A percentile compares a stretch with the other conserved stretches of the same genome.
Evolutionary conservation across 306 rosid species (phyloP).

Genomic region (Astragalus membranaceus): DNA sequence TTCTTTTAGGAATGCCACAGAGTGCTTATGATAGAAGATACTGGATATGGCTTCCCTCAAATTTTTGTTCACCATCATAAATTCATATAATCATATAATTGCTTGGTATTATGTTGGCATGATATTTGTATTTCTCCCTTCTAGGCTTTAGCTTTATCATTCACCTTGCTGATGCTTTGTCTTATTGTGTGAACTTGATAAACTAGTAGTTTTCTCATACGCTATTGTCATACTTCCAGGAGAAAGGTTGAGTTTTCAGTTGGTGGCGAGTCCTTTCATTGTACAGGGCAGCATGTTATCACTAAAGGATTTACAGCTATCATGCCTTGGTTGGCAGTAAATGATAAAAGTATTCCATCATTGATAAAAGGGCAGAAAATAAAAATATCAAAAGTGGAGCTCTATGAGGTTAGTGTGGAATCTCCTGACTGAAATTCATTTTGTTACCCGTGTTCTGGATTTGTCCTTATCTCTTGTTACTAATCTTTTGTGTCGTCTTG

Average conservation of each 20-base stretch:
- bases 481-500: neutral
- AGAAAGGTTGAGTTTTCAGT: constrained; percentile 66
- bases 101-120: constrained; percentile 8
- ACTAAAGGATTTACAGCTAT: constrained; percentile 73
- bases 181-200: constrained; percentile 5
- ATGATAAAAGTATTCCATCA: constrained; percentile 77
- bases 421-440: constrained; percentile 9
- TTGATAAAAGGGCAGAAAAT: constrained; percentile 79
- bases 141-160: neutral
- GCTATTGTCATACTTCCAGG: constrained; percentile 41
- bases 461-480: neutral
- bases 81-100: neutral
- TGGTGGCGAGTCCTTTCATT: constrained; percentile 85
- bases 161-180: neutral
- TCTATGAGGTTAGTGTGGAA: constrained; percentile 57
- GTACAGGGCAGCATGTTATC: constrained; percentile 64
- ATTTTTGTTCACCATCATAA: neutral
- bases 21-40: neutral
- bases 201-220: constrained; percentile 7
- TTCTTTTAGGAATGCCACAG: neutral
- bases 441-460: neutral
- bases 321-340: constrained; percentile 92
- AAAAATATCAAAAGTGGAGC: constrained; percentile 64
- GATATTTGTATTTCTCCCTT: constrained; percentile 9
- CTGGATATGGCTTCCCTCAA: constrained; percentile 14